Percentiles rank a stretch among this genome's conserved stretches.
Conservation (phyloP, 2,329 filamentous ascomycete genomes). For the Cordyceps militaris region DNA sequence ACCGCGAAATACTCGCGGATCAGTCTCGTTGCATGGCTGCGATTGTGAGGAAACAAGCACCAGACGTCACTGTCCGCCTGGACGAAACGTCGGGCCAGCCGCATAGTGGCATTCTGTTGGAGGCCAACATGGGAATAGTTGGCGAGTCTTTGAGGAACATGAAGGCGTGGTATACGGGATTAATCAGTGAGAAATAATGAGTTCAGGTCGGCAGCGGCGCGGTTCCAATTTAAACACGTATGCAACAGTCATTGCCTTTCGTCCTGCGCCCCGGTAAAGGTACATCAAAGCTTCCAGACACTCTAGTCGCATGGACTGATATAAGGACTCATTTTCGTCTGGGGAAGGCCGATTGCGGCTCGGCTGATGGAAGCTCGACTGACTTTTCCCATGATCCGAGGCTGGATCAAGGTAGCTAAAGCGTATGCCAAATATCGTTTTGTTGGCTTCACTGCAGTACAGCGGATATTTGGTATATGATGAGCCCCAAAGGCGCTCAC, state of each 20-base stretch:
- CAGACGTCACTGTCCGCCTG: neutral
- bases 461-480: neutral
- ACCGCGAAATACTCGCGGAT: neutral
- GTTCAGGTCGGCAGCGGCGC: no score
- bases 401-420: neutral
- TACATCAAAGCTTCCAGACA: neutral
- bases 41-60: neutral
- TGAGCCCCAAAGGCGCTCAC: neutral
- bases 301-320: neutral
- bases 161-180: neutral
- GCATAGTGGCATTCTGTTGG: conserved; percentile 18
- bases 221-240: no score
- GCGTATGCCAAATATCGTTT: neutral
- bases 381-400: neutral
- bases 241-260: neutral
- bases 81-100: neutral
- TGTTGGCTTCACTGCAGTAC: neutral
- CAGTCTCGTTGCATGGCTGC: neutral
- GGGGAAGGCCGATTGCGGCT: neutral
- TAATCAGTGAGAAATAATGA: neutral
- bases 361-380: neutral
- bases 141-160: neutral
- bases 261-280: neutral
- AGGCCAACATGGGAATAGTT: neutral
- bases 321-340: neutral